Evolutionary conservation across 164 flowering plant genomes (phyloP).

Genomic region (Vitis rupestris): DNA sequence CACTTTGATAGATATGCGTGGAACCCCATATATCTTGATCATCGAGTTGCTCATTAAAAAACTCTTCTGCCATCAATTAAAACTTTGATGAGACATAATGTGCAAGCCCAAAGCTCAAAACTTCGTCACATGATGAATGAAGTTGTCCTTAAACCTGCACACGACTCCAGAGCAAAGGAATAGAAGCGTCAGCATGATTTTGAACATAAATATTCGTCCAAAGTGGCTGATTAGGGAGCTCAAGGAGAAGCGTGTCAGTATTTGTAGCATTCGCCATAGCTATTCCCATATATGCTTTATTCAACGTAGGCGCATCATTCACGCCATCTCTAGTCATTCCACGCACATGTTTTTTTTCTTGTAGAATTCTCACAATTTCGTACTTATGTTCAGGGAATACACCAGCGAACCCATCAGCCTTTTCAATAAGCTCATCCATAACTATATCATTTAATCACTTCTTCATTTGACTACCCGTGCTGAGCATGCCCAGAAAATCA

Average conservation of each 20-base stretch:
- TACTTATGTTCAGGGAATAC: no score
- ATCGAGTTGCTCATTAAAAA: constrained; percentile 85
- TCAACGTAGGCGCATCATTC: no score
- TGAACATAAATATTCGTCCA: constrained; percentile 84
- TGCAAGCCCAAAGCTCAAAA: constrained; percentile 75
- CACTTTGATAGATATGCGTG: constrained; percentile 93
- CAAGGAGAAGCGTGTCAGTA: constrained; percentile 86
- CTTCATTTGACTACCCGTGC: no score
- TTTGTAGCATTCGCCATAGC: constrained; percentile 42
- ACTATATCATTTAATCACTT: no score
- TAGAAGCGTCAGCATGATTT: constrained; percentile 76
- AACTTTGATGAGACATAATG: constrained; percentile 81
- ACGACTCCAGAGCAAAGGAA: constrained; percentile 98
- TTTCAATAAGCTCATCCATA: no score
- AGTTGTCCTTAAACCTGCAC: constrained; percentile 98
- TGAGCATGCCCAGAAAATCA: no score
- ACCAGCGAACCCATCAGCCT: no score
- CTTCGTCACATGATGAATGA: constrained; percentile 58
- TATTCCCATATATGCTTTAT: no score
- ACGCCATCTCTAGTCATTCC: no score
- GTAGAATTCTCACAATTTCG: no score
- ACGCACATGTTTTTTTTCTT: no score
- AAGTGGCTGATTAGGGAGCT: constrained; percentile 91
- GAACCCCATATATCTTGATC: constrained; percentile 84
- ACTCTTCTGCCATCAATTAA: constrained; percentile 94